Base-by-base conservation (phyloP, 2,329 filamentous ascomycete genomes). In the Orbilia blumenaviensis region DNA sequence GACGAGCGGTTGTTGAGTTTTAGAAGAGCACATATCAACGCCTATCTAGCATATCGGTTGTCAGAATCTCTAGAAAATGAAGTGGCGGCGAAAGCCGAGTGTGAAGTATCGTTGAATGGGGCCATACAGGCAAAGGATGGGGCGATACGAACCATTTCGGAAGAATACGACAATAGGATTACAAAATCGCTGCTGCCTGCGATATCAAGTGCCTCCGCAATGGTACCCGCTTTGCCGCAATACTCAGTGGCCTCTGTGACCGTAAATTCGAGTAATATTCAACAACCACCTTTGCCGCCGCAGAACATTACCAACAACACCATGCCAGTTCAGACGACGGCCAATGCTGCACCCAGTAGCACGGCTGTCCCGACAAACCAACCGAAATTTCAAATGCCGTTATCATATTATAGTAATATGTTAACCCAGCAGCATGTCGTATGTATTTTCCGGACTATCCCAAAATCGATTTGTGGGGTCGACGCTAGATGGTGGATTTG, bases 321-420 rank as follows among this genome's bases (percentile, higher is more conserved):
- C 46, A 38, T 46, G 8, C n/a, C 18, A 16, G 6, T 21, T 46
- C 32, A 56, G 9, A 66, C 44, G 8, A 23, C 46, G 5, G n/a
- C 21, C 38, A 32, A 18, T 52, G 18, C 27, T 1, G 12, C 27
- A n/a, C 2, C 63, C 1, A 58, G 8, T 16, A 9, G 34, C 25
- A 27, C 63, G 4, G 44, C 7, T 21, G 14, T 16, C 3, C 16
- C 34, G 9, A 5, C 36, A 6, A 56, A 58, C 16, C 63, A 48
- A 27, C 23, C 63, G 0, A 58, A 32, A 32, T 66, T 46, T 46
- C 63, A 66, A 25, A 66, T 66, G 63, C 63, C 63, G 2, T 36
- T 66, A 14, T 66, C 63, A 21, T 66, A 58, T 14, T 66, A 66
- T 36, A 66, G 63, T 18, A 66, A 58, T 36, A 34, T 66, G 36